Percentiles rank a stretch among this genome's conserved stretches.
phyloP scores from a whole-genome alignment of 345 rosid genomes.

The Microcos paniculata region DNA sequence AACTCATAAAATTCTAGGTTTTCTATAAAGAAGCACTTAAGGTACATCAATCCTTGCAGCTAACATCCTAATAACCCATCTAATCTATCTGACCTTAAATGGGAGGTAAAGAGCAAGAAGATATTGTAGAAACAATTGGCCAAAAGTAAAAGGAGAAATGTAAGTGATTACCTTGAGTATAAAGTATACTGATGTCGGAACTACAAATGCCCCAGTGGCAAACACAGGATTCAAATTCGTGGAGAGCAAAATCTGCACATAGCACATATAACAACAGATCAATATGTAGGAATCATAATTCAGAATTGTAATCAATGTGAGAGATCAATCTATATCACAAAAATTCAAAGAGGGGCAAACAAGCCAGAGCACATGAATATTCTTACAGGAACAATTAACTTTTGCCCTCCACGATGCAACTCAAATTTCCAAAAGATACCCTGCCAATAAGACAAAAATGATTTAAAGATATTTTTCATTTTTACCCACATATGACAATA shows the following conservation, averaged over 20 bases:
- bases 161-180: slow-evolving; percentile 65
- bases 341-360: background rate
- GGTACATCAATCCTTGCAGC: background rate
- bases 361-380: slow-evolving; percentile 19
- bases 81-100: background rate
- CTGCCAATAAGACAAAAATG: slow-evolving; percentile 38
- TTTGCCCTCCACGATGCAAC: slow-evolving; percentile 81
- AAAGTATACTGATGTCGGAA: slow-evolving; percentile 87
- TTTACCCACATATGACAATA: background rate
- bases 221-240: slow-evolving; percentile 54
- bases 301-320: background rate
- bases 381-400: slow-evolving; percentile 86
- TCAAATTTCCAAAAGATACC: slow-evolving; percentile 92
- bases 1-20: background rate
- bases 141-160: background rate
- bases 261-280: slow-evolving; percentile 25
- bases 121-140: slow-evolving; percentile 5
- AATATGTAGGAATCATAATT: slow-evolving; percentile 3
- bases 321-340: background rate
- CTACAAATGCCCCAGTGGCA: slow-evolving; percentile 74
- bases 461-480: background rate
- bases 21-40: background rate
- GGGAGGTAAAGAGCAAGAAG: slow-evolving; percentile 1
- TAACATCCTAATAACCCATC: background rate
- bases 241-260: slow-evolving; percentile 78